phyloP scores from a whole-genome alignment of 1,139 yeast genomes.

The Hansenula lynferdii region DNA sequence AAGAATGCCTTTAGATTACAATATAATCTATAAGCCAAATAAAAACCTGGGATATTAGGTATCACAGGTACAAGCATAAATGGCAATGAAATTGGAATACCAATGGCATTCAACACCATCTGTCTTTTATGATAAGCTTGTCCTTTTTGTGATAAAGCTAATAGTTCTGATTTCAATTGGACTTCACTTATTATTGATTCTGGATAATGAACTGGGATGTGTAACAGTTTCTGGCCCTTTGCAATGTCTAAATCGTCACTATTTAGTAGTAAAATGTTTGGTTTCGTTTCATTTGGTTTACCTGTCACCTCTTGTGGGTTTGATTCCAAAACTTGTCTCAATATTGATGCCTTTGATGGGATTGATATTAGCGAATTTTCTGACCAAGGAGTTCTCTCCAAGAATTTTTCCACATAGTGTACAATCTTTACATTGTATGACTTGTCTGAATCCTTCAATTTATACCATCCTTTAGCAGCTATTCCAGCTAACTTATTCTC shows the following conservation, averaged over 20 bases:
- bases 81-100: constrained; percentile 78
- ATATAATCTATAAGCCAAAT: constrained; percentile 74
- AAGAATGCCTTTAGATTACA: constrained; percentile 76
- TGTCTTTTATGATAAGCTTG: constrained; percentile 37
- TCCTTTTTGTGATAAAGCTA: constrained; percentile 31
- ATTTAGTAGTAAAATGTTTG: constrained; percentile 1
- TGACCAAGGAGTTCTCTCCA: constrained; percentile 45
- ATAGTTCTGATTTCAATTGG: constrained; percentile 22
- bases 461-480: constrained; percentile 44
- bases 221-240: constrained; percentile 3
- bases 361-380: constrained; percentile 47
- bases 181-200: constrained; percentile 16
- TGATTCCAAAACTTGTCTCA: constrained; percentile 15
- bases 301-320: constrained; percentile 11
- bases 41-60: constrained; percentile 93
- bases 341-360: constrained; percentile 34
- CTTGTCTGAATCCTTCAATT: constrained; percentile 35
- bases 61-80: constrained; percentile 77
- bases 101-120: constrained; percentile 46
- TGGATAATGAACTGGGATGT: constrained; percentile 26
- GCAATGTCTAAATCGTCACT: constrained; percentile 4
- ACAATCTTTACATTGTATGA: constrained; percentile 39
- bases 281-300: constrained; percentile 4
- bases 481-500: constrained; percentile 38
- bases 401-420: constrained; percentile 30